Base-by-base conservation (phyloP, 176 grass and related monocot species). In the Carex pumila region DNA sequence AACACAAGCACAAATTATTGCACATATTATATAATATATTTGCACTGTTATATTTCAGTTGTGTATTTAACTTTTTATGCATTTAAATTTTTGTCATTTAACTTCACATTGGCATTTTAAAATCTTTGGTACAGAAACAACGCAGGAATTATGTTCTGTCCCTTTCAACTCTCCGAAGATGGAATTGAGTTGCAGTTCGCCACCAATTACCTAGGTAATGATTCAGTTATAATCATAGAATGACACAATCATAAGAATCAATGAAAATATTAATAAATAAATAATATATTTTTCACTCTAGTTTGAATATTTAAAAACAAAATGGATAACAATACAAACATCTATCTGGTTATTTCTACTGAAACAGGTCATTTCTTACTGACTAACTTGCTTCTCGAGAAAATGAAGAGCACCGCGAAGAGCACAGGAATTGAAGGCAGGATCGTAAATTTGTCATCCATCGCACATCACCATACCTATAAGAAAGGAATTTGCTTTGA, bases 71-170 rank as follows among this genome's bases (percentile, higher is more conserved):
- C 25, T 25, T 67, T 22, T 18, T 18, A 65, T 60, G 4, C 8
- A 10, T 82, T 83, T 59, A 15, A 14, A 71, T 15, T 76, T 61
- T 8, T 59, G n/a, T 57, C 4, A 6, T 81, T 25, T 85, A 65
- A 60, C 12, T 70, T 85, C 6, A n/a, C 2, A 36, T 87, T 18
- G 18, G 2, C 52, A 63, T 60, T 90, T 83, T 63, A 15, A 0
- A 47, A 47, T 86, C 49, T 88, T 41, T 68, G 81, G 12, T 90
- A 58, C 85, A 98, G 95, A 90, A 98, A 98, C 71, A 98, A 98
- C 81, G 92, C 95, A 69, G 91, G 95, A 56, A 89, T 98, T 14
- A 98, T 98, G 95, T 93, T 94, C 70, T 98, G 95, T 72, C 95
- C 95, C 55, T 94, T 91, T 80, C 67, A 88, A 90, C 88, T 98